phyloP scores from a whole-genome alignment of 768 basidiomycete species.

The Suillus placidus region DNA sequence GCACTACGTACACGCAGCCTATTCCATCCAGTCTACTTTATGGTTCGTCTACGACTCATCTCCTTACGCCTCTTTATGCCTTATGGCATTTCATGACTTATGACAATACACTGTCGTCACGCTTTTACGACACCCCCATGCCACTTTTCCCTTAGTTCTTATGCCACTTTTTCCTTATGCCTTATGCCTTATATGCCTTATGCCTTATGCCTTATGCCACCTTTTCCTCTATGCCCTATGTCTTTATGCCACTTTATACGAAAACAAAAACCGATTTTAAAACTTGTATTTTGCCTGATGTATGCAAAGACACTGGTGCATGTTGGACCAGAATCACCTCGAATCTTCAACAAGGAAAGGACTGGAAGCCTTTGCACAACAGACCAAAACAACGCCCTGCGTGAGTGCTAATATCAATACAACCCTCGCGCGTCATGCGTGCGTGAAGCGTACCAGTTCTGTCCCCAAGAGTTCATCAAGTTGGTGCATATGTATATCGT shows the following conservation, averaged over 20 bases:
- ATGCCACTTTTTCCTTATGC: not conserved
- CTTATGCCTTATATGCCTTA: not conserved
- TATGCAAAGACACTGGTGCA: too few species aligned
- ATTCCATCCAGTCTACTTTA: not conserved
- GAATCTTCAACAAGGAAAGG: too few species aligned
- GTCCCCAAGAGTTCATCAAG: not conserved
- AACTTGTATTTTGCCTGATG: too few species aligned
- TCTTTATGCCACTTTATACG: too few species aligned
- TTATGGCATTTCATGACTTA: not conserved
- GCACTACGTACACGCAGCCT: not conserved
- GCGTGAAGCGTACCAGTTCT: too few species aligned
- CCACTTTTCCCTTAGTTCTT: not conserved
- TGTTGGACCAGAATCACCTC: too few species aligned
- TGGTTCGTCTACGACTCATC: not conserved
- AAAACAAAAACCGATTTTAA: too few species aligned
- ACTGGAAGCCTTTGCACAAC: too few species aligned
- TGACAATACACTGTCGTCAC: not conserved
- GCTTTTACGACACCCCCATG: not conserved
- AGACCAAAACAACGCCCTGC: too few species aligned
- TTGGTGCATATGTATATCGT: not conserved
- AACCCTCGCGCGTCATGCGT: too few species aligned
- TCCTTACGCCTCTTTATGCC: not conserved
- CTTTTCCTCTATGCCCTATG: too few species aligned
- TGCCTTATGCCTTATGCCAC: not conserved
- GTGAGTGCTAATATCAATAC: too few species aligned